These are phyloP conservation scores for Rhodotorula sp. DNA, from an alignment of 1,284 basidiomycete species.

Conservation along the genomic window DNA sequence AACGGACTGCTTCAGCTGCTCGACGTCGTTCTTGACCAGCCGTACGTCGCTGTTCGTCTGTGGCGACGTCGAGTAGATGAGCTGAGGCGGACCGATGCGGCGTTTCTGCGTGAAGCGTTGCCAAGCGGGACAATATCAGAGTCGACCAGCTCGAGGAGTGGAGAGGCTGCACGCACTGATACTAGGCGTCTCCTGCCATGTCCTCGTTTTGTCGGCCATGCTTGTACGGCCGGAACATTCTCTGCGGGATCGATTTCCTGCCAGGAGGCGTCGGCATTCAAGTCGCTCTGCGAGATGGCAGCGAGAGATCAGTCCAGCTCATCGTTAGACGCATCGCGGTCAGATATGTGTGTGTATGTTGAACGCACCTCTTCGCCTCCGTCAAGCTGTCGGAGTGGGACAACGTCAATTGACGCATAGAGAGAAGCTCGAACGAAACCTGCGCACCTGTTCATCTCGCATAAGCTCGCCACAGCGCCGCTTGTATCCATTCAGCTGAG, in stretches of 20 bases:
- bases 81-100: background rate
- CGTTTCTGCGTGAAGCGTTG: background rate
- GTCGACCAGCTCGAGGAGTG: background rate
- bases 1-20: constrained; percentile 13
- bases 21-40: constrained; percentile 1
- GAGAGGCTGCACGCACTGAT: background rate
- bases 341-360: no score
- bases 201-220: no score
- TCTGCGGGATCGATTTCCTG: no score
- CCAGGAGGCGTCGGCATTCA: no score
- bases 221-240: no score
- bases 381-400: no score
- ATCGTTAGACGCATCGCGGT: no score
- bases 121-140: no score
- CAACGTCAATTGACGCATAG: no score
- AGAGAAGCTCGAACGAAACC: background rate
- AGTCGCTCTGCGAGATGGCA: no score
- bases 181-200: background rate
- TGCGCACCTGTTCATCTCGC: background rate
- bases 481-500: constrained; percentile 6
- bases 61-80: background rate
- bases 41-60: background rate
- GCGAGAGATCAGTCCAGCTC: no score
- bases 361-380: no score
- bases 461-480: background rate